Conservation (phyloP, 805 yeast species). For the Kodamaea leandrae region DNA sequence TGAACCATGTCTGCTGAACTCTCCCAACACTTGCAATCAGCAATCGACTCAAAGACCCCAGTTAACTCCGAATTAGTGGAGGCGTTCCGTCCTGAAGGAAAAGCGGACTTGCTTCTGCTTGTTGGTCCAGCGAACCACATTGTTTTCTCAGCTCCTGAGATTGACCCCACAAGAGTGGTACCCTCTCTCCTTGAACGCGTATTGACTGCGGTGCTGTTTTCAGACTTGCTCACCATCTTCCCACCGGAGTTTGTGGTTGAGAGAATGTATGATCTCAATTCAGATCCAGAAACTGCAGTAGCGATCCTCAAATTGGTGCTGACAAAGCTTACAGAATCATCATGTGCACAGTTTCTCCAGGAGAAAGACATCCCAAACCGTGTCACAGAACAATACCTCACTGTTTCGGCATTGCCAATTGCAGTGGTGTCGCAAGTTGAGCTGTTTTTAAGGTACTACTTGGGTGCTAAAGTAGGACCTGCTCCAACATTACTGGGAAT, state of each 20-base stretch:
- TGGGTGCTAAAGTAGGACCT: neutral
- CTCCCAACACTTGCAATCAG: neutral
- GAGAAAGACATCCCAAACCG: neutral
- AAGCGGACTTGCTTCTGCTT: neutral
- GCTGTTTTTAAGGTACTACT: neutral
- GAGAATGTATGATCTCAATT: neutral
- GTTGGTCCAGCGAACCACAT: neutral
- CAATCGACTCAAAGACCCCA: neutral
- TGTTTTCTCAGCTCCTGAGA: neutral
- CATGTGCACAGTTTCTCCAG: neutral
- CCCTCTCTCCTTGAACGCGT: neutral
- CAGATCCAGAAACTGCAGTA: neutral
- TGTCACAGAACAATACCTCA: constrained; percentile 7
- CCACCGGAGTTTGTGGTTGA: neutral
- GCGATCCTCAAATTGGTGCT: neutral
- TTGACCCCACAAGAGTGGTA: neutral
- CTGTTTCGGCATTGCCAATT: constrained; percentile 5
- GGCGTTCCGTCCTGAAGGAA: neutral
- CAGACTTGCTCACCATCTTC: neutral
- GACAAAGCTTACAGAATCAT: neutral
- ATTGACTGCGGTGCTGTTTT: constrained; percentile 1
- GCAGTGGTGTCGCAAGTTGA: constrained; percentile 12
- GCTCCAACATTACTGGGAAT: neutral
- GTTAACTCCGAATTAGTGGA: neutral
- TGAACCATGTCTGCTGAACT: neutral